Base-by-base conservation (phyloP, 2,329 filamentous ascomycete genomes). In the Aspergillus arachidicola region DNA sequence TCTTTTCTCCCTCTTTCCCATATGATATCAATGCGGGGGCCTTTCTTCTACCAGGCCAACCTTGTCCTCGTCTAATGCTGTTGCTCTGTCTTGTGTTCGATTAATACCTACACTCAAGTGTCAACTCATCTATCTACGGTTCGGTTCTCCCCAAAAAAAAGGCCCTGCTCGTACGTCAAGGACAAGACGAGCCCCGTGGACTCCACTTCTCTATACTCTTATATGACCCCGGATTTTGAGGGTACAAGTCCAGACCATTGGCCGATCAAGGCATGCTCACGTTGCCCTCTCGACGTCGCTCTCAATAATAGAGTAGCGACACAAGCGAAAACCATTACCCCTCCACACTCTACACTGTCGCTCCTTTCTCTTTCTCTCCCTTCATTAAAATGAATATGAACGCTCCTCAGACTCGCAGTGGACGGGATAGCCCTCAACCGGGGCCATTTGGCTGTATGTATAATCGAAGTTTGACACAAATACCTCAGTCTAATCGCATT, bases 371-470 rank as follows among this genome's bases (percentile, higher is more conserved):
- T 32, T 45, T 50, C 26, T 55, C 54, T 56, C 46, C 53, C 16
- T 48, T 50, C 45, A 36, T 30, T 26, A 69, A 63, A 58, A 79
- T 79, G 75, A 72, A 79, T 65, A 71, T 73, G 60, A 72, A 71
- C 38, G 67, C 69, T 45, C 65, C 74, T 36, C 69, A 78, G 64
- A 61, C 72, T 61, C 74, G 70, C 21, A 68, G 71, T 55, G 71
- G 71, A 57, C 79, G 83, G 81, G 79, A 84, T 75, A 80, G 84
- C 71, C 82, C 86, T 71, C 79, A 82, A 61, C 82, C 85, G 67
- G 79, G 86, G 73, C 86, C 87, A 43, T 91, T 91, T 83, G 89
- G 89, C 72, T 91, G 89, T 91, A 83, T 70, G 88, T 85, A 54
- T 58, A 19, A 48, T 59, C 45, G 36, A 26, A 62, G 43, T 60